Evolutionary conservation across 177 flowering plant genomes (phyloP).

Genomic region (Vitis hybrid): DNA sequence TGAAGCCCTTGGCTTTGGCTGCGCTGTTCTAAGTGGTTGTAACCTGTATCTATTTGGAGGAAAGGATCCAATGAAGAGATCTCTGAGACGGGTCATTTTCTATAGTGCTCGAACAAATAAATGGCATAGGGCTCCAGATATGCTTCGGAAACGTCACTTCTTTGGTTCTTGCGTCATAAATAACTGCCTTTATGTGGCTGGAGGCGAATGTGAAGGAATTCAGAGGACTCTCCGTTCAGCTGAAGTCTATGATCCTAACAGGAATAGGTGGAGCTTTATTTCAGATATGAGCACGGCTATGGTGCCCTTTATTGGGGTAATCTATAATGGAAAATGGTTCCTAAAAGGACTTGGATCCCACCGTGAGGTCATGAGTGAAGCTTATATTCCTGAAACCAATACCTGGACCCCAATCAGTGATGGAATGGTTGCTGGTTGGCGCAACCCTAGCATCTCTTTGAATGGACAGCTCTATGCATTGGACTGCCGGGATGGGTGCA

Average conservation of each 20-base stretch:
- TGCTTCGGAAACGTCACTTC: conserved; percentile 87
- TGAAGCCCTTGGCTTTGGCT: conserved; percentile 88
- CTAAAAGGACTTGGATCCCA: conserved; percentile 82
- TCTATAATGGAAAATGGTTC: conserved; percentile 82
- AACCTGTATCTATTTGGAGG: conserved; percentile 91
- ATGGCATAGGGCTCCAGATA: conserved; percentile 93
- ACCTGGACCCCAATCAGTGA: conserved; percentile 65
- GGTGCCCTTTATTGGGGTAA: conserved; percentile 95
- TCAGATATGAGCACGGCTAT: conserved; percentile 93
- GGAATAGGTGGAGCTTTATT: conserved; percentile 73
- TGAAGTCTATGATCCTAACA: conserved; percentile 90
- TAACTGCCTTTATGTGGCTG: conserved; percentile 92
- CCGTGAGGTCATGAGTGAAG: conserved; percentile 89
- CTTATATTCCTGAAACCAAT: conserved; percentile 71
- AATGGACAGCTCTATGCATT: conserved; percentile 78
- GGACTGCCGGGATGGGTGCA: conserved; percentile 96
- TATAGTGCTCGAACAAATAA: conserved; percentile 90
- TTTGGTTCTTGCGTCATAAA: conserved; percentile 96
- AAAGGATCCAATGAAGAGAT: conserved; percentile 82
- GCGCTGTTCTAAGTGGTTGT: conserved; percentile 92
- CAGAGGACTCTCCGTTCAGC: conserved; percentile 89
- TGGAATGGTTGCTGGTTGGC: conserved; percentile 92
- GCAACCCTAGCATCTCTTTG: conserved; percentile 83
- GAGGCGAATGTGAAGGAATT: conserved; percentile 93
- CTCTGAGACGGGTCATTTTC: conserved; percentile 85